These are phyloP conservation scores for Aspergillus avenaceus DNA, from an alignment of 495 filamentous ascomycete species.

Conservation along the genomic window DNA sequence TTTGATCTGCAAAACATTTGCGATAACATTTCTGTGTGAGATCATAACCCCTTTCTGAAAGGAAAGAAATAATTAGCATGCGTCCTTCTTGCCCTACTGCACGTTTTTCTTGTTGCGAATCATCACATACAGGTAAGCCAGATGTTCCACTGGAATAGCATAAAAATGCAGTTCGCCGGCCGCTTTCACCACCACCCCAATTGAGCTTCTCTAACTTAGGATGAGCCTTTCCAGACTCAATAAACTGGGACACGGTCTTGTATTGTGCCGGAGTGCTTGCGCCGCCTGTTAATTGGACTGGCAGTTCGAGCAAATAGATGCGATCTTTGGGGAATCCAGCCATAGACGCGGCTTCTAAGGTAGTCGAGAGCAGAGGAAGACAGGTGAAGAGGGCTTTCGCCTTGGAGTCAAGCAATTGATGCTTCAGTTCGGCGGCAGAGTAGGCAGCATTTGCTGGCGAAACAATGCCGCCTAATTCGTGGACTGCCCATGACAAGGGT, in stretches of 20 bases:
- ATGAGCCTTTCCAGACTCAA: constrained; percentile 58
- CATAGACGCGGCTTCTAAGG: constrained; percentile 63
- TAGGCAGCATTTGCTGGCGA: constrained; percentile 85
- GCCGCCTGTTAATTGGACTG: constrained; percentile 46
- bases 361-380: constrained; percentile 63
- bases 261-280: constrained; percentile 46
- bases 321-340: constrained; percentile 65
- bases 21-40: constrained; percentile 82
- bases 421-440: constrained; percentile 66
- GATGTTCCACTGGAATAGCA: constrained; percentile 91
- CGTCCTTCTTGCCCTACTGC: not conserved
- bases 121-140: constrained; percentile 64
- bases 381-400: constrained; percentile 80
- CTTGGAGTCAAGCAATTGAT: constrained; percentile 73
- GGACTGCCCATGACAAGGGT: constrained; percentile 69
- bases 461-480: constrained; percentile 69
- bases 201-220: constrained; percentile 59
- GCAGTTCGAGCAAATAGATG: constrained; percentile 71
- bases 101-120: not conserved
- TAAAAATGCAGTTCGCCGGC: constrained; percentile 72
- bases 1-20: constrained; percentile 67
- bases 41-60: constrained; percentile 91
- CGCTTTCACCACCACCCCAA: constrained; percentile 73
- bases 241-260: constrained; percentile 68
- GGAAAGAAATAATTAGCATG: not conserved